phyloP scores from a whole-genome alignment of 306 rosid species.

The Vigna mungo region DNA sequence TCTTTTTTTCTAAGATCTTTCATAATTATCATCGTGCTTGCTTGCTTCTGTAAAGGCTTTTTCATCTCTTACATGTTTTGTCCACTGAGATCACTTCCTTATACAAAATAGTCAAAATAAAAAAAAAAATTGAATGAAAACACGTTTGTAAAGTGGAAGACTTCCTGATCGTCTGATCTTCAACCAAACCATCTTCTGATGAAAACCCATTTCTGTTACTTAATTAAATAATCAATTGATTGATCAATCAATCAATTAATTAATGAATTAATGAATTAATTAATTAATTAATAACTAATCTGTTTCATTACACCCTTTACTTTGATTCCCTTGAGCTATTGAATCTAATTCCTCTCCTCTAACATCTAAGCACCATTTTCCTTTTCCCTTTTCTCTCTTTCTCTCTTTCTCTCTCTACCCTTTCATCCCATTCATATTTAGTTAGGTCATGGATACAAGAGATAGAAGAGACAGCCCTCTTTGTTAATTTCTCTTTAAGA shows the following conservation, averaged over 20 bases:
- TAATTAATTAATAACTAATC: conserved; percentile 11
- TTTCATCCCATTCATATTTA: neutral
- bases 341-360: conserved; percentile 59
- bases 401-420: conserved; percentile 8
- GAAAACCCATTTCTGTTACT: conserved; percentile 2
- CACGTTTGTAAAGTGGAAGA: neutral
- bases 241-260: neutral
- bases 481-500: conserved; percentile 17
- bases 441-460: conserved; percentile 29
- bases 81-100: conserved; percentile 33
- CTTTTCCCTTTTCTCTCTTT: neutral
- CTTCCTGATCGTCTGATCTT: conserved; percentile 40
- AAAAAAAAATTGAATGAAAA: neutral
- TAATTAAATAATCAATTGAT: neutral
- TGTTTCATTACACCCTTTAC: conserved; percentile 44
- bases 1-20: conserved; percentile 14
- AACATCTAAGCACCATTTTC: conserved; percentile 32
- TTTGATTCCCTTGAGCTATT: conserved; percentile 54
- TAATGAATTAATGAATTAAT: conserved; percentile 18
- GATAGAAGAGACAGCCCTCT: neutral
- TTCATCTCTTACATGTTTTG: conserved; percentile 53
- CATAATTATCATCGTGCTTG: conserved; percentile 13
- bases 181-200: conserved; percentile 26
- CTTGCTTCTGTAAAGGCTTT: conserved; percentile 55
- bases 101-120: neutral